These are phyloP conservation scores for Mortierella sp. DNA, from an alignment of 371 early-diverging fungal genomes.

Conservation along the genomic window DNA sequence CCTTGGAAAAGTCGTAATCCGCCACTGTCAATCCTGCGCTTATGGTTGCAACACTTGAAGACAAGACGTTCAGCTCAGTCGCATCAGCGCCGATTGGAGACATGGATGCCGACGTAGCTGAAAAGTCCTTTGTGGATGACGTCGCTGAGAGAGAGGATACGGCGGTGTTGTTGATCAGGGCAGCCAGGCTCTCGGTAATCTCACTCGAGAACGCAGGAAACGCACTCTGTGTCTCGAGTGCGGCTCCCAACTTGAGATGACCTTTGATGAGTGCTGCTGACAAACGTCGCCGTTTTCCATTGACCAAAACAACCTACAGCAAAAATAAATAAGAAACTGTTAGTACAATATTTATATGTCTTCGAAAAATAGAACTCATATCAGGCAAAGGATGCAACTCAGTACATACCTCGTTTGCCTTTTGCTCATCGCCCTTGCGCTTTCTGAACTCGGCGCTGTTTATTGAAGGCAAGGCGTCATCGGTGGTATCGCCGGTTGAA, in stretches of 20 bases:
- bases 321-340: background rate
- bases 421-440: slow-evolving; percentile 26
- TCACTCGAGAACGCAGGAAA: background rate
- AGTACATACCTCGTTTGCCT: slow-evolving; percentile 29
- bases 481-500: slow-evolving; percentile 29
- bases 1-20: slow-evolving; percentile 29
- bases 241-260: background rate
- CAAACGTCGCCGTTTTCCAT: slow-evolving; percentile 37
- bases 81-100: background rate
- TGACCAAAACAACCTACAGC: slow-evolving; percentile 3
- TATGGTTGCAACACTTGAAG: background rate
- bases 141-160: background rate
- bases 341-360: background rate
- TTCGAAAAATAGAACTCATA: background rate
- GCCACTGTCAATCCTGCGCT: background rate
- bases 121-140: background rate
- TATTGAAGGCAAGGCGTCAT: slow-evolving; percentile 24
- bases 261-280: slow-evolving; percentile 8
- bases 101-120: background rate
- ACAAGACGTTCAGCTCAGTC: background rate
- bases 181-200: background rate
- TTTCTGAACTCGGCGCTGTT: slow-evolving; percentile 25
- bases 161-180: slow-evolving; percentile 4
- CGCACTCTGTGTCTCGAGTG: background rate
- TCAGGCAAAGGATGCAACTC: background rate